Conservation (phyloP, 2,329 filamentous ascomycete species). For the Colletotrichum lentis region DNA sequence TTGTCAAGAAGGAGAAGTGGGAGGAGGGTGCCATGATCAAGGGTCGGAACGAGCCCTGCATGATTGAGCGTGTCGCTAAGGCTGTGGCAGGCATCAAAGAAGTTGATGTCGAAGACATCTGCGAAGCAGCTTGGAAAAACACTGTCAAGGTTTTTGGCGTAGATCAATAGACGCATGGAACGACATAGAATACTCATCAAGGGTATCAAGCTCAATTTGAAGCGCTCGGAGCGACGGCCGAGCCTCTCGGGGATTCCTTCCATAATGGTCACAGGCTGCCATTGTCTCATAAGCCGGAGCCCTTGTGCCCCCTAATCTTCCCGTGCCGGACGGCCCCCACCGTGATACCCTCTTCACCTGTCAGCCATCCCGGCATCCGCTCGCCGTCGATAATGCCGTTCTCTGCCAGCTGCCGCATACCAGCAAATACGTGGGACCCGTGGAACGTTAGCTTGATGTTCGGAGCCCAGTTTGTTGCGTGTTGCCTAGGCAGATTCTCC, state of each 20-base stretch:
- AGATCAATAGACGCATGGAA: constrained; percentile 54
- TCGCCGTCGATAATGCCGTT: constrained; percentile 77
- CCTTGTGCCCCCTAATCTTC: constrained; percentile 67
- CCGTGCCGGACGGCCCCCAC: constrained; percentile 74
- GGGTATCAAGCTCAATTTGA: constrained; percentile 27
- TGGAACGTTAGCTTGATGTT: constrained; percentile 73
- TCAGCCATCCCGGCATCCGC: constrained; percentile 89
- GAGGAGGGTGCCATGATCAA: constrained; percentile 88
- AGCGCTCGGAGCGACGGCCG: neutral
- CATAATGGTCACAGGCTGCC: neutral
- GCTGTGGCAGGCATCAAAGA: constrained; percentile 88
- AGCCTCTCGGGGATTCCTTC: neutral
- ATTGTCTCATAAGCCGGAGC: constrained; percentile 58
- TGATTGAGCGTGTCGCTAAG: constrained; percentile 85
- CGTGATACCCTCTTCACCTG: constrained; percentile 83
- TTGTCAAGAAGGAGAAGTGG: constrained; percentile 97
- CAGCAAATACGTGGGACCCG: constrained; percentile 81
- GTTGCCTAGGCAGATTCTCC: constrained; percentile 45
- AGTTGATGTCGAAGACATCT: constrained; percentile 80
- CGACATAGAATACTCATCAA: constrained; percentile 1
- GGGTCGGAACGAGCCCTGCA: constrained; percentile 90
- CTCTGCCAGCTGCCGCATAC: constrained; percentile 80
- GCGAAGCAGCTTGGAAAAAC: constrained; percentile 85
- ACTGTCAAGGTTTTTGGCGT: constrained; percentile 82
- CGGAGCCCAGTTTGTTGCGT: constrained; percentile 59